Conservation (phyloP, 805 yeast species). For the Ogataea trehaloabstinens region DNA sequence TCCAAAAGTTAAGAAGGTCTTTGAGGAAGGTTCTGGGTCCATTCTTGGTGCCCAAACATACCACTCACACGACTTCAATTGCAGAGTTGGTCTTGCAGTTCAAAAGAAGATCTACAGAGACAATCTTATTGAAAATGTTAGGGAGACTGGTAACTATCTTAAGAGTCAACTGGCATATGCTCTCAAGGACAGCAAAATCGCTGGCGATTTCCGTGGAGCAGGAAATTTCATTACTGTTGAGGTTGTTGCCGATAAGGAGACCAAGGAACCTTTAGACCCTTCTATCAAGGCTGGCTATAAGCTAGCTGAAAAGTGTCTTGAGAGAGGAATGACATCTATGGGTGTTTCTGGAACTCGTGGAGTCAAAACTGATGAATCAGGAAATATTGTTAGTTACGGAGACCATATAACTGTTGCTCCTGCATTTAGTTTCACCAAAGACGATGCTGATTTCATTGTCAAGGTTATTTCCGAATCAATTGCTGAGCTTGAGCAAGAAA, state of each 20-base stretch:
- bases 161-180: constrained; percentile 36
- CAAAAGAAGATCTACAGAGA: constrained; percentile 39
- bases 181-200: constrained; percentile 37
- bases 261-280: constrained; percentile 48
- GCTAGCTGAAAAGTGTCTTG: constrained; percentile 34
- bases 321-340: constrained; percentile 49
- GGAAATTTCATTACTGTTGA: constrained; percentile 62
- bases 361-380: constrained; percentile 26
- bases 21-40: constrained; percentile 38
- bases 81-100: constrained; percentile 45
- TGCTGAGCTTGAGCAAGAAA: constrained; percentile 33
- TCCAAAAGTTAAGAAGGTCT: constrained; percentile 39
- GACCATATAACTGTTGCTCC: constrained; percentile 51
- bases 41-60: constrained; percentile 51
- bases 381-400: constrained; percentile 30
- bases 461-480: constrained; percentile 40
- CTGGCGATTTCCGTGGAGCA: constrained; percentile 61
- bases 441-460: constrained; percentile 41
- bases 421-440: constrained; percentile 40
- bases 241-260: constrained; percentile 49
- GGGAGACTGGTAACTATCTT: constrained; percentile 41
- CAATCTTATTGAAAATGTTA: constrained; percentile 39
- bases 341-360: constrained; percentile 42
- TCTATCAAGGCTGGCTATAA: constrained; percentile 36
- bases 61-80: constrained; percentile 47